A percentile compares a stretch with the other conserved stretches of the same genome.
Conservation (phyloP, 768 basidiomycete species). For the Trametes elegans region DNA sequence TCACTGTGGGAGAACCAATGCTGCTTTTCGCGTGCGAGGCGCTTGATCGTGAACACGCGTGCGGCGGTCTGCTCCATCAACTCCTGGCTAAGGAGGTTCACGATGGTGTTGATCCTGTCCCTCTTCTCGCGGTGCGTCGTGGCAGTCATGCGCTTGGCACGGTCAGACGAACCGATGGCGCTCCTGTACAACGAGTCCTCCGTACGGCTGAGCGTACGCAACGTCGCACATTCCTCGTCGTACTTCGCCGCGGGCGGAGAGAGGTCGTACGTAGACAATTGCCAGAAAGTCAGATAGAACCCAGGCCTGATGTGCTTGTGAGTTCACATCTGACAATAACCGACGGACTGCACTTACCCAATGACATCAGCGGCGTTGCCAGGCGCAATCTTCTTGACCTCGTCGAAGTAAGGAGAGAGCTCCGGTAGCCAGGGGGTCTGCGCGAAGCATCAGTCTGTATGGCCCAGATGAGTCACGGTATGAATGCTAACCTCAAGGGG, state of each 20-base stretch:
- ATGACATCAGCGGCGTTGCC: constrained; percentile 60
- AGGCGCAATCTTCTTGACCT: constrained; percentile 71
- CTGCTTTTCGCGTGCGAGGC: constrained; percentile 71
- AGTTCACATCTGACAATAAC: constrained; percentile 11
- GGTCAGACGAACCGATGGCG: constrained; percentile 73
- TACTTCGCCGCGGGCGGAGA: constrained; percentile 75
- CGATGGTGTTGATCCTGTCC: constrained; percentile 63
- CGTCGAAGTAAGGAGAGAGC: constrained; percentile 69
- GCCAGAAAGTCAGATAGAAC: constrained; percentile 98
- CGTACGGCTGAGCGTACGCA: constrained; percentile 61
- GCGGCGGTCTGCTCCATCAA: constrained; percentile 74
- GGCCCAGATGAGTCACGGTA: too few relatives aligned
- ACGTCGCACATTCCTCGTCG: constrained; percentile 66
- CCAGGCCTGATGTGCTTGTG: constrained; percentile 57
- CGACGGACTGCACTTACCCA: constrained; percentile 51
- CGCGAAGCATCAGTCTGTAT: too few relatives aligned
- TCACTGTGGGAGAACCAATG: constrained; percentile 79
- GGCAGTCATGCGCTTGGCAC: constrained; percentile 56
- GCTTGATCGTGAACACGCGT: constrained; percentile 72
- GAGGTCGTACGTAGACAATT: constrained; percentile 88
- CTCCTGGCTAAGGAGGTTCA: constrained; percentile 60
- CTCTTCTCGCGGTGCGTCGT: constrained; percentile 56
- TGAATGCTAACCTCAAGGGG: constrained; percentile 10
- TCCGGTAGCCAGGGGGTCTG: constrained; percentile 82
- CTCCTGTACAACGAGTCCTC: constrained; percentile 61